A percentile compares a stretch with the other conserved stretches of the same genome.
Conservation (phyloP, 2,329 filamentous ascomycete genomes). For the Penicillium palitans region DNA sequence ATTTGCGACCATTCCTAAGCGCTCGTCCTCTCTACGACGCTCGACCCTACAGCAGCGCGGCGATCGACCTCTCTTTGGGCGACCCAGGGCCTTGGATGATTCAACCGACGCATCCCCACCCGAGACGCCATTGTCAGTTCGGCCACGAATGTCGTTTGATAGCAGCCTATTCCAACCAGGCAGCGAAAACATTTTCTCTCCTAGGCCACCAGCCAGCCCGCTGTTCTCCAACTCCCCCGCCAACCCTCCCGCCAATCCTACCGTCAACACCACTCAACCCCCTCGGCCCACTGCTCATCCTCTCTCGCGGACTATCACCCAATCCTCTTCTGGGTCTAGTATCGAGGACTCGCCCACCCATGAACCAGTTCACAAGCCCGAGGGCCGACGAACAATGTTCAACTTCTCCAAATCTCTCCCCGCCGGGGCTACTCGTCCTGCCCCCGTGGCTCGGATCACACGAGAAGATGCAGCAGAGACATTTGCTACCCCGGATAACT, state of each 20-base stretch:
- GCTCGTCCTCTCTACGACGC: constrained; percentile 75
- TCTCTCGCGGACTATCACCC: constrained; percentile 80
- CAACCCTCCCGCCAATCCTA: not conserved
- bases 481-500: constrained; percentile 73
- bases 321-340: constrained; percentile 81
- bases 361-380: constrained; percentile 56
- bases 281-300: constrained; percentile 65
- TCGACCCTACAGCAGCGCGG: constrained; percentile 85
- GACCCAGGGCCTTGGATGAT: constrained; percentile 36
- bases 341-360: constrained; percentile 72
- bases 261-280: constrained; percentile 33
- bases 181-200: constrained; percentile 66
- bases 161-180: constrained; percentile 65
- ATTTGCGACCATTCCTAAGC: constrained; percentile 61
- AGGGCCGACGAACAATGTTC: constrained; percentile 53
- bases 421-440: constrained; percentile 60
- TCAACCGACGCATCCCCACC: constrained; percentile 57
- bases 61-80: constrained; percentile 60
- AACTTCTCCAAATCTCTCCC: constrained; percentile 77
- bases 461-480: constrained; percentile 54
- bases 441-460: constrained; percentile 43
- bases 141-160: constrained; percentile 76
- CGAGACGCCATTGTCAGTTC: constrained; percentile 55
- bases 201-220: constrained; percentile 55
- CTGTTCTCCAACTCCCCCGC: constrained; percentile 35